A percentile compares a stretch with the other conserved stretches of the same genome.
Evolutionary conservation across 257 asterid genomes (phyloP).

Genomic region (Voacanga thouarsii): DNA sequence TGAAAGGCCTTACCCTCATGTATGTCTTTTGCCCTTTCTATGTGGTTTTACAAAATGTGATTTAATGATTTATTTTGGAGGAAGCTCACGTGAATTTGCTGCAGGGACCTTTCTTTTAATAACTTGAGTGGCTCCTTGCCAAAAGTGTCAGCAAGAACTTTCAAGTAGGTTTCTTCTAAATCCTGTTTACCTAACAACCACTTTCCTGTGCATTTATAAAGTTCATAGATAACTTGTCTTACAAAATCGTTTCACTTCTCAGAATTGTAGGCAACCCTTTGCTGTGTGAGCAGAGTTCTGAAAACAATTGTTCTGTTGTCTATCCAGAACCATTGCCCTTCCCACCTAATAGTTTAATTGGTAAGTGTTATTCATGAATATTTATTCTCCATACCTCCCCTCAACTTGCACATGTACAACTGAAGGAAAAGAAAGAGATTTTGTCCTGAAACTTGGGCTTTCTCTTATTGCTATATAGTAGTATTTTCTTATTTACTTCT

Average conservation of each 20-base stretch:
- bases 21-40: conserved; percentile 30
- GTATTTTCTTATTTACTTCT: conserved; percentile 1
- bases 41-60: not conserved
- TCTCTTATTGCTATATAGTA: not conserved
- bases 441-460: not conserved
- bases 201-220: not conserved
- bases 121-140: conserved; percentile 47
- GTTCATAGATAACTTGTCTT: conserved; percentile 10
- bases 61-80: not conserved
- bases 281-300: conserved; percentile 66
- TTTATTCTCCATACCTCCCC: not conserved
- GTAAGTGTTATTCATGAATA: conserved; percentile 22
- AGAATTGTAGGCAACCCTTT: conserved; percentile 85
- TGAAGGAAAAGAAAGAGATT: not conserved
- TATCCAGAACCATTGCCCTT: conserved; percentile 83
- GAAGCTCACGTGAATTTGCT: conserved; percentile 12
- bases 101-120: conserved; percentile 80
- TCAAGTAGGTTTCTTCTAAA: conserved; percentile 53
- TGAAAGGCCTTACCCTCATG: conserved; percentile 78
- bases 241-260: conserved; percentile 25
- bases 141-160: conserved; percentile 41
- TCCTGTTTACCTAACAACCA: not conserved
- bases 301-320: conserved; percentile 64
- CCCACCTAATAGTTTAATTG: conserved; percentile 59
- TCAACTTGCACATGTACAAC: not conserved